Percentiles rank a stretch among this genome's conserved stretches.
Evolutionary conservation across 495 filamentous ascomycete species (phyloP).

Genomic region (Penicillium alfredii): DNA sequence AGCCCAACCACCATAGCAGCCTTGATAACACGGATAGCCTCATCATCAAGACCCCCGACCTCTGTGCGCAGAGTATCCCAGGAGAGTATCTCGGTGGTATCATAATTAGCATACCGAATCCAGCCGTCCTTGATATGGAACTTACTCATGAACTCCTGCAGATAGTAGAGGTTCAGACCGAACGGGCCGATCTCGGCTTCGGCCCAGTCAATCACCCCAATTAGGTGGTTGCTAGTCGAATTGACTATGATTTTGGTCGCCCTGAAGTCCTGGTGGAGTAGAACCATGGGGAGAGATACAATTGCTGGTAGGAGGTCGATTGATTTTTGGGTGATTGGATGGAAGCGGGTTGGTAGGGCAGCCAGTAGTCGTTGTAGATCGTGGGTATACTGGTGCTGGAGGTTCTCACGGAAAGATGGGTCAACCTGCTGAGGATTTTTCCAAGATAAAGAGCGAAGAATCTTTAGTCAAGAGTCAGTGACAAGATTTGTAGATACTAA

Average conservation of each 20-base stretch:
- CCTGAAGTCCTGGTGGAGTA: constrained; percentile 35
- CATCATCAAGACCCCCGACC: constrained; percentile 23
- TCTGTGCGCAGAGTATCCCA: constrained; percentile 31
- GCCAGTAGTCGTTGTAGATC: constrained; percentile 25
- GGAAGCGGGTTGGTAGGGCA: constrained; percentile 32
- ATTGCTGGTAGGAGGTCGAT: constrained; percentile 25
- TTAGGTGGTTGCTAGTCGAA: constrained; percentile 25
- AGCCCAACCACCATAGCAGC: constrained; percentile 33
- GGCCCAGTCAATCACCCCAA: constrained; percentile 40
- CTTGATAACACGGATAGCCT: constrained; percentile 27
- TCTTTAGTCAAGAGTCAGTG: constrained; percentile 14
- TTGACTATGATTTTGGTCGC: constrained; percentile 36
- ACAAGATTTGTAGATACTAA: constrained; percentile 1
- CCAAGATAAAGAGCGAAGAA: constrained; percentile 35
- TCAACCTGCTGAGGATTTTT: constrained; percentile 25
- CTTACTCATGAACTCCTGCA: constrained; percentile 28
- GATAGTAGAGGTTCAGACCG: constrained; percentile 34
- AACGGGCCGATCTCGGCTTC: constrained; percentile 36
- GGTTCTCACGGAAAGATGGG: constrained; percentile 15
- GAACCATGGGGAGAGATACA: constrained; percentile 35
- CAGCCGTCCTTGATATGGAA: constrained; percentile 33
- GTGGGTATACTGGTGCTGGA: constrained; percentile 19
- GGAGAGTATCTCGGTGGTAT: constrained; percentile 21
- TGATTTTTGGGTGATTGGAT: constrained; percentile 24
- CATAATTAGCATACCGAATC: constrained; percentile 33